Evolutionary conservation across 345 rosid genomes (phyloP), one percentile per base, ranked within the genome.

Genomic region (Pseudoturritis turrita): DNA sequence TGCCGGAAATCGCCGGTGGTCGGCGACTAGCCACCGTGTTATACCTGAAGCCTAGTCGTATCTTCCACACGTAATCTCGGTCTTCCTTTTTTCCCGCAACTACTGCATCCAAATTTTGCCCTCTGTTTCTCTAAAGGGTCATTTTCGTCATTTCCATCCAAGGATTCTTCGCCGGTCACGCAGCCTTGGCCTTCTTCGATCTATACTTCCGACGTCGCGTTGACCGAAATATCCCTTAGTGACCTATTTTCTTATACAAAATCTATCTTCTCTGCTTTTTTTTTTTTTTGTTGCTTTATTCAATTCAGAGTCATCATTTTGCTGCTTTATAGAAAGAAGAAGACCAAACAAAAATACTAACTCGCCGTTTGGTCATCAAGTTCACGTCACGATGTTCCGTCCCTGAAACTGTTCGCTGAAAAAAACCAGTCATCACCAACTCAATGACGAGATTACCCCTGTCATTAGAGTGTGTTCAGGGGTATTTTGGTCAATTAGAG

Each of bases 361-460:
- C 31, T 28, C 47, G 15, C 23, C 12, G 29, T 50, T 41, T 62
- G 28, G 70, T 44, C 25, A 61, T 43, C 66, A 36, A 25, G 59
- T 52, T 61, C 50, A 33, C 63, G 79, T 68, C 74, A 60, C 50
- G 63, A 52, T 68, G 58, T 50, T 59, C 39, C 7, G 46, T 66
- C 31, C 39, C 39, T 25, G 55, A 51, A 46, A 53, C 58, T 52
- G 74, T 47, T 68, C 21, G 43, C 69, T 75, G 23, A 51, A 41
- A 8, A 31, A 17, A 37, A 39, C 12, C 23, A 12, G 43, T 53
- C 51, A 69, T 44, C 65, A 57, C 4, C 44, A 1, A 19, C 19
- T 2, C 3, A 62, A 35, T 62, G 70, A 62, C 75, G 52, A 62
- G 10, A n/a, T 1, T 46, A 46, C 40, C 70, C 74, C 10, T 28